These are phyloP conservation scores for Trichoderma sp. DNA, from an alignment of 2,329 filamentous ascomycete species.

Conservation along the genomic window DNA sequence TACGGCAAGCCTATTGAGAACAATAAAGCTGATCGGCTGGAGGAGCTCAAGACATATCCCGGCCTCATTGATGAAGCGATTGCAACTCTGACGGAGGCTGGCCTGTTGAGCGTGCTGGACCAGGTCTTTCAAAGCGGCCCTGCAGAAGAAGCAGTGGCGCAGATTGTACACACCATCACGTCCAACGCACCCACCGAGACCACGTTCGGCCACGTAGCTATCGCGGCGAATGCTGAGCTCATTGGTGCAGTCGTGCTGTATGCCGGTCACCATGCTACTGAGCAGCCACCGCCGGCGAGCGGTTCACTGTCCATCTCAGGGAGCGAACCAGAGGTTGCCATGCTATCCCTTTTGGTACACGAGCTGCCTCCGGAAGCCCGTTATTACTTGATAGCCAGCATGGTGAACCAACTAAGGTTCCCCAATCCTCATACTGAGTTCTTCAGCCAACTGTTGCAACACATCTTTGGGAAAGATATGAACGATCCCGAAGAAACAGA, in stretches of 20 bases:
- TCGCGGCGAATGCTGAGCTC: constrained; percentile 69
- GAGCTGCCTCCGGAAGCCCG: constrained; percentile 75
- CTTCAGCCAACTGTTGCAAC: constrained; percentile 82
- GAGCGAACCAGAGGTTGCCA: constrained; percentile 59
- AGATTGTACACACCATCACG: constrained; percentile 73
- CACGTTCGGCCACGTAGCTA: constrained; percentile 65
- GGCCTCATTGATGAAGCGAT: constrained; percentile 64
- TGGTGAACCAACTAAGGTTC: constrained; percentile 89
- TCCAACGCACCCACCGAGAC: constrained; percentile 59
- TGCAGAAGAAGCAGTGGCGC: constrained; percentile 72
- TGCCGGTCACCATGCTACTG: constrained; percentile 72
- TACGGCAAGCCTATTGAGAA: constrained; percentile 70
- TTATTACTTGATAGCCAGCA: constrained; percentile 80
- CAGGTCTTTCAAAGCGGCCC: constrained; percentile 62
- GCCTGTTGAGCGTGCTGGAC: constrained; percentile 62
- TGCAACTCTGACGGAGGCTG: constrained; percentile 54
- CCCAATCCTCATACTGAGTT: constrained; percentile 90
- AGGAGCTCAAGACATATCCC: constrained; percentile 71
- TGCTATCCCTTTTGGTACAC: constrained; percentile 75
- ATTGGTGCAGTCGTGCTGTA: constrained; percentile 84
- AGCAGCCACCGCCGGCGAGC: constrained; percentile 58
- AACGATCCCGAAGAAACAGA: constrained; percentile 74
- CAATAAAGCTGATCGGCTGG: constrained; percentile 73
- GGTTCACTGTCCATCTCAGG: constrained; percentile 53
- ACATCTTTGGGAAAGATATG: constrained; percentile 78